These are phyloP conservation scores for Alternaria incomplexa DNA, from an alignment of 2,329 filamentous ascomycete genomes.

Conservation along the genomic window DNA sequence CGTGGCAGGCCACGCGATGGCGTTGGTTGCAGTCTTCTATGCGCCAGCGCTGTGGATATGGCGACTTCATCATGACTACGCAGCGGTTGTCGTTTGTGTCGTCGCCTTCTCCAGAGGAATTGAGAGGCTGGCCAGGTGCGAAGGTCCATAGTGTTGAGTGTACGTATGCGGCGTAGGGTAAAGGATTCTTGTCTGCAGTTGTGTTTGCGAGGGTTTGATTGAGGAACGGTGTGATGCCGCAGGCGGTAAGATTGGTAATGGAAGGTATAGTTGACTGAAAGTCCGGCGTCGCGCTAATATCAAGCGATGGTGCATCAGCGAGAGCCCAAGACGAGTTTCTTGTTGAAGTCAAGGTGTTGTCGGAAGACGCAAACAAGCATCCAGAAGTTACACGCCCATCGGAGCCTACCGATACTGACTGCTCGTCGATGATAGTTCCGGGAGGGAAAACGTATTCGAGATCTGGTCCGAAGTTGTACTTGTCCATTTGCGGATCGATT, in stretches of 20 bases:
- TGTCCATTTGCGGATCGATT: constrained; percentile 63
- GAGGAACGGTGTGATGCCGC: constrained; percentile 66
- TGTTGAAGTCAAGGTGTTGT: constrained; percentile 48
- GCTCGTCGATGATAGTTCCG: constrained; percentile 37
- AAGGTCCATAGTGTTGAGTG: constrained; percentile 66
- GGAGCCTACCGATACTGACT: constrained; percentile 40
- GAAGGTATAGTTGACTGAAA: constrained; percentile 29
- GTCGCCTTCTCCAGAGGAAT: constrained; percentile 43
- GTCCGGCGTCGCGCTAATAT: constrained; percentile 29
- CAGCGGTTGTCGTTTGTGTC: constrained; percentile 55
- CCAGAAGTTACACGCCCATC: constrained; percentile 56
- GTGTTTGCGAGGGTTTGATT: constrained; percentile 61
- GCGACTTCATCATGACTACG: constrained; percentile 57
- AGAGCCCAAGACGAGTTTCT: constrained; percentile 58
- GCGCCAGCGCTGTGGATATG: constrained; percentile 62
- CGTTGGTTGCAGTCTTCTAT: constrained; percentile 61
- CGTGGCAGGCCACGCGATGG: constrained; percentile 64
- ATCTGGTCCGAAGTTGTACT: constrained; percentile 63
- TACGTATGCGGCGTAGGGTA: constrained; percentile 59
- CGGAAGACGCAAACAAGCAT: constrained; percentile 60
- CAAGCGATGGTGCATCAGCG: constrained; percentile 23
- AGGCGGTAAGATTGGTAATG: constrained; percentile 56
- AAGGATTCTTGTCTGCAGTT: constrained; percentile 57
- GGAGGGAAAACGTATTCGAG: constrained; percentile 61
- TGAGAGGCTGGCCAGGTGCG: constrained; percentile 62